phyloP scores from a whole-genome alignment of 768 basidiomycete species.

The Dictyophora rubrovolvata region DNA sequence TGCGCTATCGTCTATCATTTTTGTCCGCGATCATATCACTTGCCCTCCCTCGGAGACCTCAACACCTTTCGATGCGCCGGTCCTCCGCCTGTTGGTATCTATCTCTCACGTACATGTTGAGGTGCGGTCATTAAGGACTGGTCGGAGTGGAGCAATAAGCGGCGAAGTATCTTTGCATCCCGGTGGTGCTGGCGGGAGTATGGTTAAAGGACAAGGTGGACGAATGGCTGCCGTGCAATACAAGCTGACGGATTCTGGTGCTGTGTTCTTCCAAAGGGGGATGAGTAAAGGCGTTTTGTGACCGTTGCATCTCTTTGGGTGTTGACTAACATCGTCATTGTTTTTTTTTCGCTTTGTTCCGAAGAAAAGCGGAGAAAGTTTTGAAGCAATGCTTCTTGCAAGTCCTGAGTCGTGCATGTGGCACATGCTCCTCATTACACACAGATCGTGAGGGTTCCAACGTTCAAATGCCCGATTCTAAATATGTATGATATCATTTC shows the following conservation, averaged over 20 bases:
- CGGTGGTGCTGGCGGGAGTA: conserved; percentile 29
- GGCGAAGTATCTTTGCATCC: conserved; percentile 68
- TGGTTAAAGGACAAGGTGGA: conserved; percentile 31
- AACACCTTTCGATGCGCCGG: conserved; percentile 44
- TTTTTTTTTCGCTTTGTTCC: background rate
- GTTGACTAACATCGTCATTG: background rate
- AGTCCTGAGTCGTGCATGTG: background rate
- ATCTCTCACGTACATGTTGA: conserved; percentile 62
- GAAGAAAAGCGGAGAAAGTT: background rate
- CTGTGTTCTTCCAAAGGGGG: conserved; percentile 64
- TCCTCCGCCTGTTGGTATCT: conserved; percentile 50
- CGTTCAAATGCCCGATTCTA: background rate
- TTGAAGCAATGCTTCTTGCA: background rate
- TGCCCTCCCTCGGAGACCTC: background rate
- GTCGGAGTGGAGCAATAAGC: conserved; percentile 66
- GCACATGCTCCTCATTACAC: background rate
- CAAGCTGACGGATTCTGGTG: conserved; percentile 52
- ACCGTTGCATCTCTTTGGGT: background rate
- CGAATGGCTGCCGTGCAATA: conserved; percentile 59
- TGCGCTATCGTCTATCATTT: conserved; percentile 45
- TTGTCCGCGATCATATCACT: conserved; percentile 37
- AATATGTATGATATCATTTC: background rate
- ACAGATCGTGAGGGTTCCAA: background rate
- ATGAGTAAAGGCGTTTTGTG: conserved; percentile 56
- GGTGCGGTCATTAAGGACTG: conserved; percentile 60